phyloP scores from a whole-genome alignment of 805 yeast species.

The Candida boidinii region DNA sequence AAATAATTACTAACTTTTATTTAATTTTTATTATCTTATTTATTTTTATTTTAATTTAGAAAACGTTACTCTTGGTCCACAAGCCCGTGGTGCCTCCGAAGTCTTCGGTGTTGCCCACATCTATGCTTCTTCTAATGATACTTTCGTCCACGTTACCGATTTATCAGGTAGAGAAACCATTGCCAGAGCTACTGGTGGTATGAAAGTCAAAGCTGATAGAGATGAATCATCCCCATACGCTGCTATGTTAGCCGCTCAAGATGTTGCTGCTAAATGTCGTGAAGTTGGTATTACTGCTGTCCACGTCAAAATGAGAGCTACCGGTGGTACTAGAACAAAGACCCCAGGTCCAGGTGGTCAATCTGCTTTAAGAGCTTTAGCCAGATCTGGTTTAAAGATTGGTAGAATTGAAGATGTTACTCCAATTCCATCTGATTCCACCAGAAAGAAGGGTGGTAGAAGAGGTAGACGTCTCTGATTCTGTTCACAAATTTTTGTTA shows the following conservation, averaged over 20 bases:
- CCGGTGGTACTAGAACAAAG: constrained; percentile 99
- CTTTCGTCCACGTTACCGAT: constrained; percentile 99
- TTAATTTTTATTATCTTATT: constrained; percentile 5
- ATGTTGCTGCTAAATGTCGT: constrained; percentile 97
- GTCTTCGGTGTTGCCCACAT: constrained; percentile 99
- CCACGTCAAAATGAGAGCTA: constrained; percentile 99
- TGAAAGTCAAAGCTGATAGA: constrained; percentile 99
- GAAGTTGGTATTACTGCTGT: constrained; percentile 99
- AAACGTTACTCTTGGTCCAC: constrained; percentile 68
- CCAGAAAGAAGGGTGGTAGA: constrained; percentile 99
- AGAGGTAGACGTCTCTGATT: constrained; percentile 96
- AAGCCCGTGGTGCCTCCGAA: constrained; percentile 95
- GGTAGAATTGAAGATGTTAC: constrained; percentile 99
- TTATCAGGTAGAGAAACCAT: constrained; percentile 99
- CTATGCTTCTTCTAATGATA: constrained; percentile 99
- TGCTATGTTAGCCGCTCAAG: constrained; percentile 99
- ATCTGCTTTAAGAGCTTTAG: constrained; percentile 97
- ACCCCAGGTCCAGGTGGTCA: constrained; percentile 99
- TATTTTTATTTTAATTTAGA: constrained; percentile 20
- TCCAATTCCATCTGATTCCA: constrained; percentile 99
- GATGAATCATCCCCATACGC: constrained; percentile 99
- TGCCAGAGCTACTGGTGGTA: constrained; percentile 99
- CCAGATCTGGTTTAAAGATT: constrained; percentile 99
- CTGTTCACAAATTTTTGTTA: constrained; percentile 1
- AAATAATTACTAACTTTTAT: constrained; percentile 1